Conservation (phyloP, 148 eudicot species). For the Fagopyrum tataricum region DNA sequence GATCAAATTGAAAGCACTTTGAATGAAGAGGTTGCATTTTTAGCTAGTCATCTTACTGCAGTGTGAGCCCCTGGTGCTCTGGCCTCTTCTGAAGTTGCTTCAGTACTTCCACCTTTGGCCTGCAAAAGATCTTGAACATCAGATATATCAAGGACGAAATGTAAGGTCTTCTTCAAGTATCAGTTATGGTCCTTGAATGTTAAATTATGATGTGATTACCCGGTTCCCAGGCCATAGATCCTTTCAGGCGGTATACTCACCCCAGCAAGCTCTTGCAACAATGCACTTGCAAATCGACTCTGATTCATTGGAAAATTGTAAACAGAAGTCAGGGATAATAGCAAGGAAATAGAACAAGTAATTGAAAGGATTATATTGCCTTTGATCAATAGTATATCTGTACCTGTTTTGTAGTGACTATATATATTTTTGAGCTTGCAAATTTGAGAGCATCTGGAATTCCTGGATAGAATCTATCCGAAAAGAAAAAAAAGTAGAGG, state of each 20-base stretch:
- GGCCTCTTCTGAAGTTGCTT: conserved; percentile 86
- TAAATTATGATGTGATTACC: conserved; percentile 33
- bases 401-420: conserved; percentile 97
- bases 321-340: conserved; percentile 2
- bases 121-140: conserved; percentile 18
- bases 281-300: conserved; percentile 93
- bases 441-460: conserved; percentile 87
- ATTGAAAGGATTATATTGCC: neutral
- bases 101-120: conserved; percentile 91
- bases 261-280: conserved; percentile 85
- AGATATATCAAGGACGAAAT: neutral
- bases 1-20: neutral
- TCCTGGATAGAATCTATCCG: conserved; percentile 86
- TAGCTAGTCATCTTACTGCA: conserved; percentile 58
- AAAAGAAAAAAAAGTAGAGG: neutral
- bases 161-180: neutral
- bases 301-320: conserved; percentile 20
- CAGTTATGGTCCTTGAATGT: neutral
- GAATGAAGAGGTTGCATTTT: neutral
- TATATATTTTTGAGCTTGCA: conserved; percentile 79
- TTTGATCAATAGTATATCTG: neutral
- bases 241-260: conserved; percentile 81
- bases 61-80: conserved; percentile 73
- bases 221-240: conserved; percentile 88
- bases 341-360: neutral